Conservation (phyloP, 805 yeast genomes). For the Pichia cabralensis region DNA sequence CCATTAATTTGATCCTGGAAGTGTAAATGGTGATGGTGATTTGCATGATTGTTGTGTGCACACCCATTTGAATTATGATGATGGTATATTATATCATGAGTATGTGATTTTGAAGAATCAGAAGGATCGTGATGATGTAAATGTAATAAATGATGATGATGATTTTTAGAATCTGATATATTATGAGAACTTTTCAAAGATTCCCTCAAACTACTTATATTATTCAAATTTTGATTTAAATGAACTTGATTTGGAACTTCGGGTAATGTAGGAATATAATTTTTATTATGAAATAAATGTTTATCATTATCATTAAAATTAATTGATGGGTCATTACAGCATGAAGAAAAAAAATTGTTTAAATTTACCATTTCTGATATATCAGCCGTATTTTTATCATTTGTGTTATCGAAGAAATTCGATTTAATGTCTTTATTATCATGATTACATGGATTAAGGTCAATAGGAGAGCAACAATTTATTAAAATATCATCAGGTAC, state of each 20-base stretch:
- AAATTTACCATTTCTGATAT: conserved; percentile 7
- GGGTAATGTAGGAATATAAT: too few relatives aligned
- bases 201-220: conserved; percentile 3
- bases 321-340: conserved; percentile 4
- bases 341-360: conserved; percentile 5
- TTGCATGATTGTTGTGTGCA: conserved; percentile 1
- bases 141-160: conserved; percentile 13
- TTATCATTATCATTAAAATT: not conserved
- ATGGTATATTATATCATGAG: conserved; percentile 12
- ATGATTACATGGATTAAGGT: conserved; percentile 6
- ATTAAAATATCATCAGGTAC: not conserved
- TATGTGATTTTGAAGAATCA: conserved; percentile 6
- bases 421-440: too few relatives aligned
- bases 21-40: conserved; percentile 24
- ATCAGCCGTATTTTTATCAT: not conserved
- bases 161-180: too few relatives aligned
- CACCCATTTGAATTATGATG: conserved; percentile 9
- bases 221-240: not conserved
- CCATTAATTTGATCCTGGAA: conserved; percentile 21
- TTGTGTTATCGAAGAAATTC: not conserved
- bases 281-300: not conserved
- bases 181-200: conserved; percentile 2
- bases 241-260: not conserved
- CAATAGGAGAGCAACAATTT: conserved; percentile 4
- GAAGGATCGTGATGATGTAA: conserved; percentile 10